Evolutionary conservation across 768 basidiomycete genomes (phyloP).

Genomic region (Leccinellum albellum): DNA sequence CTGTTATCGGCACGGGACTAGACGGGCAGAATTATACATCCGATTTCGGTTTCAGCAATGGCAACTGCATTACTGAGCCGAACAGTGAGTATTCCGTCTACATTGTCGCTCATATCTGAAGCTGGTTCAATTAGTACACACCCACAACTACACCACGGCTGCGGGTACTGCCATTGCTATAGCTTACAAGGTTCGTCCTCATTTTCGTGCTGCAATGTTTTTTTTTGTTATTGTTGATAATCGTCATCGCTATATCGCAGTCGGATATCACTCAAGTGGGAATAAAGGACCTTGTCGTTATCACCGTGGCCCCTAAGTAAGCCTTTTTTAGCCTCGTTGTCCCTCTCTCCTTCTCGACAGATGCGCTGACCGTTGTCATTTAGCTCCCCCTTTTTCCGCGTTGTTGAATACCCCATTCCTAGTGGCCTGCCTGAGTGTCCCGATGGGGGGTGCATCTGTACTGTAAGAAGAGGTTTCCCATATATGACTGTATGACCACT

Average conservation of each 20-base stretch:
- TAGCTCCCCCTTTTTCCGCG: slow-evolving; percentile 11
- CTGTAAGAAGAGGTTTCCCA: slow-evolving; percentile 1
- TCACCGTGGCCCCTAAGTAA: not conserved
- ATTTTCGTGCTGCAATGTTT: not conserved
- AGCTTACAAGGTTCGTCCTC: slow-evolving; percentile 12
- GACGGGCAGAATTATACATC: slow-evolving; percentile 4
- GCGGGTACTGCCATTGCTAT: slow-evolving; percentile 9
- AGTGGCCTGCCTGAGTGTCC: slow-evolving; percentile 4
- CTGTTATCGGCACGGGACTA: not conserved
- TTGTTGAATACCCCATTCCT: slow-evolving; percentile 1
- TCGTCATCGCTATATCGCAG: not conserved
- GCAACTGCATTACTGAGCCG: not conserved
- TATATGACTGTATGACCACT: not conserved
- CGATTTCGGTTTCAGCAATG: not conserved
- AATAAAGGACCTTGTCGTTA: not conserved
- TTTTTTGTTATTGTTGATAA: no score
- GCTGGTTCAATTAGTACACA: slow-evolving; percentile 7
- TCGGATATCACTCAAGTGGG: not conserved
- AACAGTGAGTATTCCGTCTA: slow-evolving; percentile 10
- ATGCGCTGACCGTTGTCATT: not conserved
- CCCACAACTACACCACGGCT: slow-evolving; percentile 6
- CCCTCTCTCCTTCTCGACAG: not conserved
- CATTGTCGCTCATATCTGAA: not conserved
- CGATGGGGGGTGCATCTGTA: not conserved
- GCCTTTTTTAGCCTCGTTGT: not conserved